Conservation (phyloP, 768 basidiomycete species). For the Macrocybe gigantea region DNA sequence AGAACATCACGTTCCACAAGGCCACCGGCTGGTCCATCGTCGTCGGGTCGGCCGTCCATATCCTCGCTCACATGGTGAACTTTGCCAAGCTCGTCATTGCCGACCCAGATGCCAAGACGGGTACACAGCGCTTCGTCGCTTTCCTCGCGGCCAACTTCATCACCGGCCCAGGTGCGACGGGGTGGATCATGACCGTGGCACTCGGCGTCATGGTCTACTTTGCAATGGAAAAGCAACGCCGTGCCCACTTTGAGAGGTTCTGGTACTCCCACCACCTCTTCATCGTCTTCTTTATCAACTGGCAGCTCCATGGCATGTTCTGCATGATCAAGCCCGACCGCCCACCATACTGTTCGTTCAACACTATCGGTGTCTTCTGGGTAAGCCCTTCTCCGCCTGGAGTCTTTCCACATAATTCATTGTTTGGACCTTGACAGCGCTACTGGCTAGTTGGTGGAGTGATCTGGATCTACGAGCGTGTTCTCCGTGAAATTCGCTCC, state of each 20-base stretch:
- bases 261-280: constrained; percentile 90
- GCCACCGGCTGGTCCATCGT: constrained; percentile 90
- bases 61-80: constrained; percentile 82
- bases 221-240: constrained; percentile 74
- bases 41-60: constrained; percentile 68
- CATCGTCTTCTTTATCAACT: constrained; percentile 86
- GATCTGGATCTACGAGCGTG: constrained; percentile 83
- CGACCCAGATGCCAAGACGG: constrained; percentile 46
- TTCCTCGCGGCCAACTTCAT: constrained; percentile 78
- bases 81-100: constrained; percentile 60
- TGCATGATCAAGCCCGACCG: constrained; percentile 94
- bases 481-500: constrained; percentile 88
- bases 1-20: constrained; percentile 88
- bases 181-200: constrained; percentile 80
- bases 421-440: constrained; percentile 37
- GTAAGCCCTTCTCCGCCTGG: constrained; percentile 34
- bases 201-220: constrained; percentile 82
- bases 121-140: constrained; percentile 51
- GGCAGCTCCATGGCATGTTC: constrained; percentile 97
- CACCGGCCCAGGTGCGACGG: constrained; percentile 78
- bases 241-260: constrained; percentile 80
- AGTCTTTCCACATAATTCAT: constrained; percentile 3
- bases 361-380: constrained; percentile 93
- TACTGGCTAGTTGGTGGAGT: constrained; percentile 88
- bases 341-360: constrained; percentile 80